Evolutionary conservation across 352 stramenopile genomes (phyloP).

Genomic region (Phytophthora quininea): DNA sequence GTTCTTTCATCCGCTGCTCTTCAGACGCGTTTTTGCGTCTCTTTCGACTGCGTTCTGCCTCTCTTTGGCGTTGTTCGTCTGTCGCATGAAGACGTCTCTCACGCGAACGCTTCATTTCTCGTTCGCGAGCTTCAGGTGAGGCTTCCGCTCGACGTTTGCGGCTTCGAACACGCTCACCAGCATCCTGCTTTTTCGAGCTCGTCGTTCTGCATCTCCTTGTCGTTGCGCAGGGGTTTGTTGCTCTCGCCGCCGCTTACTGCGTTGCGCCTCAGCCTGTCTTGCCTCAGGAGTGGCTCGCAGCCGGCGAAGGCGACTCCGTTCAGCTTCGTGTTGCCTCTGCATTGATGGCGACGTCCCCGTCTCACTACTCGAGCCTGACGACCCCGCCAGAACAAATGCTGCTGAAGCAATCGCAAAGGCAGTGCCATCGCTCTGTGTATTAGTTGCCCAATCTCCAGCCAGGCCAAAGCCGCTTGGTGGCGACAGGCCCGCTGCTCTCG

Average conservation of each 20-base stretch:
- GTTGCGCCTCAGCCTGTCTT: slow-evolving; percentile 52
- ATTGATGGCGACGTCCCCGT: background rate
- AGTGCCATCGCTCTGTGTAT: background rate
- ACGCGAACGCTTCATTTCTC: slow-evolving; percentile 64
- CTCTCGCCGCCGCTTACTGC: slow-evolving; percentile 66
- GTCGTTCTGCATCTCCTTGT: slow-evolving; percentile 69
- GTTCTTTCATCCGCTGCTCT: slow-evolving; percentile 61
- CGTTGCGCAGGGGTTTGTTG: slow-evolving; percentile 67
- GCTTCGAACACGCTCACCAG: slow-evolving; percentile 56
- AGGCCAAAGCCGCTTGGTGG: background rate
- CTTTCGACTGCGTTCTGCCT: slow-evolving; percentile 61
- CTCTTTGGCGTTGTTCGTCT: slow-evolving; percentile 65
- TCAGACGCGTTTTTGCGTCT: slow-evolving; percentile 68
- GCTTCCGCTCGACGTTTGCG: slow-evolving; percentile 55
- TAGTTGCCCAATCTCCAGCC: background rate
- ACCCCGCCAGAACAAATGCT: background rate
- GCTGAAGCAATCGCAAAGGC: background rate
- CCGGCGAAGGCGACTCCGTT: slow-evolving; percentile 62
- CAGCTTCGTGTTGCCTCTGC: slow-evolving; percentile 55
- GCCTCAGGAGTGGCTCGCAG: slow-evolving; percentile 53
- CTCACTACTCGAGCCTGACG: background rate
- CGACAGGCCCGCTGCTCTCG: background rate
- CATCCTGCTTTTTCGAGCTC: slow-evolving; percentile 60
- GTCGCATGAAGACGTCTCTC: slow-evolving; percentile 68
- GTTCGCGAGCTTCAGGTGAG: slow-evolving; percentile 44